These are phyloP conservation scores for Schrenkiella parvula DNA, from an alignment of 345 rosid species.

Conservation along the genomic window DNA sequence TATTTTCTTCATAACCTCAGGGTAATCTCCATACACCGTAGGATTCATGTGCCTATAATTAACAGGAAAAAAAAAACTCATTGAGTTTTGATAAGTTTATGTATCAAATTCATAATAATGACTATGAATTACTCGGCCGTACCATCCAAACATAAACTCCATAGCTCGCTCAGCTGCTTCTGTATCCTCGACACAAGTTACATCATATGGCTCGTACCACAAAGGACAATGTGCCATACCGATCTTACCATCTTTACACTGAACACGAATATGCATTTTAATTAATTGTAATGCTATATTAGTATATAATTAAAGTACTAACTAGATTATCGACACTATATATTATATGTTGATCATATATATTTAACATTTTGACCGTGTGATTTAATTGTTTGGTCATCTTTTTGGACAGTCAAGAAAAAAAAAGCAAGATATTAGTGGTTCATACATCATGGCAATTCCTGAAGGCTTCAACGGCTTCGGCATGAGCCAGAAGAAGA, in stretches of 20 bases:
- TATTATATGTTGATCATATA: neutral
- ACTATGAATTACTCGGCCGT: neutral
- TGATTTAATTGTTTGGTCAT: neutral
- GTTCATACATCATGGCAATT: slow-evolving; percentile 7
- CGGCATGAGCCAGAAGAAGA: slow-evolving; percentile 31
- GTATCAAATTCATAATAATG: neutral
- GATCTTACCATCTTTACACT: slow-evolving; percentile 32
- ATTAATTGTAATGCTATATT: neutral
- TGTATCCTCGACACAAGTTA: neutral
- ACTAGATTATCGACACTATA: neutral
- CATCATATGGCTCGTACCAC: slow-evolving; percentile 32
- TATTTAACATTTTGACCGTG: neutral
- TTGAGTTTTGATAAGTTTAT: neutral
- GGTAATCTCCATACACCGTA: slow-evolving; percentile 42
- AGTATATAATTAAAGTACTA: neutral
- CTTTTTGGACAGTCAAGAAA: neutral
- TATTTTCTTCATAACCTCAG: slow-evolving; percentile 32
- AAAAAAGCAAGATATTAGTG: neutral
- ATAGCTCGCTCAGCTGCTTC: slow-evolving; percentile 33
- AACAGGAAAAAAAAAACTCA: neutral
- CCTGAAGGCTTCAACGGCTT: slow-evolving; percentile 31
- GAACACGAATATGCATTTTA: neutral
- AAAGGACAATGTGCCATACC: slow-evolving; percentile 31
- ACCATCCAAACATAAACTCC: slow-evolving; percentile 37
- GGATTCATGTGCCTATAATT: slow-evolving; percentile 38